These are phyloP conservation scores for Zygotorulaspora florentina DNA, from an alignment of 805 yeast genomes.

Conservation along the genomic window DNA sequence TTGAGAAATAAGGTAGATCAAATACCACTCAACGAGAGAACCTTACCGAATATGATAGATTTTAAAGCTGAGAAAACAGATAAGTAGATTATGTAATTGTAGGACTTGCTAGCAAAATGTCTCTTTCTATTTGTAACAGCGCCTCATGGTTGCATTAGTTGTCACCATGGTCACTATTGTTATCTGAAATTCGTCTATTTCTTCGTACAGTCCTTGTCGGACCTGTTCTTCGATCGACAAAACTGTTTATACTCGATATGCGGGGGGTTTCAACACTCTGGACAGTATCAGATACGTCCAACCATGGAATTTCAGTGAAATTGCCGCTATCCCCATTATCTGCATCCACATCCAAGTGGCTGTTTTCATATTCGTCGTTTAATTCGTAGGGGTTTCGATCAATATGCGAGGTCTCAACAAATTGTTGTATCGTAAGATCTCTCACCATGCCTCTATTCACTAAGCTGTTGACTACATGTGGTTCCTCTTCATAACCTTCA, in stretches of 20 bases:
- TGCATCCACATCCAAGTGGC: conserved; percentile 37
- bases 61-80: conserved; percentile 10
- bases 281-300: conserved; percentile 17
- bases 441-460: conserved; percentile 8
- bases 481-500: conserved; percentile 16
- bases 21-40: conserved; percentile 29
- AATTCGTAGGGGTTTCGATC: conserved; percentile 20
- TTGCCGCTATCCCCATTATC: conserved; percentile 25
- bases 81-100: neutral
- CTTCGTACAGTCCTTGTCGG: conserved; percentile 16
- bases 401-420: conserved; percentile 23
- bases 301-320: conserved; percentile 16
- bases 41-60: conserved; percentile 26
- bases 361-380: conserved; percentile 33
- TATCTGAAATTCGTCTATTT: conserved; percentile 15
- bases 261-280: conserved; percentile 14
- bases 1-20: conserved; percentile 79
- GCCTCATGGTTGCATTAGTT: neutral
- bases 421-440: conserved; percentile 21
- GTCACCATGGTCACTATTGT: conserved; percentile 10
- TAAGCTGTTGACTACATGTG: conserved; percentile 5
- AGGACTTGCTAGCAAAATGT: neutral
- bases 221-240: conserved; percentile 6
- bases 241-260: conserved; percentile 14
- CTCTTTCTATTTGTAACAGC: neutral